A percentile compares a stretch with the other conserved stretches of the same genome.
Conservation (phyloP, 345 rosid genomes). For the Arabidopsis suecica region DNA sequence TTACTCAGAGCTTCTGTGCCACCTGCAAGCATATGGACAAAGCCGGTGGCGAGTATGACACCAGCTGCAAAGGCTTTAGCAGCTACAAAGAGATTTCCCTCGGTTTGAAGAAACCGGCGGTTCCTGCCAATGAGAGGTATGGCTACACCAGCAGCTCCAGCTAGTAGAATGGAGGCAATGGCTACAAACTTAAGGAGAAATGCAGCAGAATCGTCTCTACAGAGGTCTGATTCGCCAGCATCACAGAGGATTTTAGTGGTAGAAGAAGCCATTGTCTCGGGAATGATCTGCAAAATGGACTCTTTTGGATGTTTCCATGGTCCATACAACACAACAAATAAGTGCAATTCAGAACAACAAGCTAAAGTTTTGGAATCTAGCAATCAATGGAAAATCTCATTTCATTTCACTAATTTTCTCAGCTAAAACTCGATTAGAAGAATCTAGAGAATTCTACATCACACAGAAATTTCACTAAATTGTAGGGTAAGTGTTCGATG, state of each 20-base stretch:
- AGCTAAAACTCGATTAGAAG: not conserved
- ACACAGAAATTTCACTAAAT: not conserved
- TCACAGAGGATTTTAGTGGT: constrained; percentile 47
- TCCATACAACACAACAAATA: constrained; percentile 16
- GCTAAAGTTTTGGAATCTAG: constrained; percentile 1
- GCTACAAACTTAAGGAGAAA: constrained; percentile 68
- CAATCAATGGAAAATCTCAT: constrained; percentile 1
- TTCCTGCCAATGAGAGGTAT: constrained; percentile 78
- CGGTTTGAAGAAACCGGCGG: constrained; percentile 68
- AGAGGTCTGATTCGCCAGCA: constrained; percentile 51
- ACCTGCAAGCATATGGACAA: constrained; percentile 85
- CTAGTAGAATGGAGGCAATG: constrained; percentile 72
- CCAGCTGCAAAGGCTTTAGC: constrained; percentile 96
- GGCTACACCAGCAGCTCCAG: constrained; percentile 73
- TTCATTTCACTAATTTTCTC: not conserved
- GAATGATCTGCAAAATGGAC: constrained; percentile 46
- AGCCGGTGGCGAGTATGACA: constrained; percentile 92
- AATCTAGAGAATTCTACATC: not conserved
- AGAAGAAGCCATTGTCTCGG: constrained; percentile 43
- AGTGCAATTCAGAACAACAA: not conserved
- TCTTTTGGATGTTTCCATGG: constrained; percentile 39
- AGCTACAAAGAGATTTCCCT: constrained; percentile 79
- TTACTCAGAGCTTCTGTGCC: constrained; percentile 64
- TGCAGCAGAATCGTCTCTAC: constrained; percentile 70
- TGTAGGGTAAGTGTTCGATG: constrained; percentile 18